Percentiles rank a stretch among this genome's conserved stretches.
Conservation (phyloP, 805 yeast species). For the Ogataea minuta region DNA sequence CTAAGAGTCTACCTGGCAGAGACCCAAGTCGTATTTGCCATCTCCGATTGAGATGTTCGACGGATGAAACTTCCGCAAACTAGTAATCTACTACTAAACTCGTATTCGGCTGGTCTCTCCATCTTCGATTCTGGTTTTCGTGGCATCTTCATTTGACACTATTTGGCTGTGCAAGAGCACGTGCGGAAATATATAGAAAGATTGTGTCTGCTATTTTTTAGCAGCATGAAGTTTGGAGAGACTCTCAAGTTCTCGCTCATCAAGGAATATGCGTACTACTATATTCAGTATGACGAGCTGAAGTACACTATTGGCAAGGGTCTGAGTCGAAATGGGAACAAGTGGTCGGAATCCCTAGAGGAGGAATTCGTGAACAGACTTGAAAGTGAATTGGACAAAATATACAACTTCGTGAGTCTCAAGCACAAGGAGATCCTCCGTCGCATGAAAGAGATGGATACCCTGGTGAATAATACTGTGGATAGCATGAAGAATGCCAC, state of each 20-base stretch:
- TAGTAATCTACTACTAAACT: no score
- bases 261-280: constrained; percentile 87
- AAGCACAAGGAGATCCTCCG: constrained; percentile 83
- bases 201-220: constrained; percentile 7
- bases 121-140: no score
- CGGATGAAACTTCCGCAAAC: no score
- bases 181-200: constrained; percentile 2
- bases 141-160: no score
- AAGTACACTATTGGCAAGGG: constrained; percentile 77
- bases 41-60: no score
- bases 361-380: constrained; percentile 72
- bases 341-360: constrained; percentile 79
- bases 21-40: no score
- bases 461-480: constrained; percentile 58
- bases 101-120: no score
- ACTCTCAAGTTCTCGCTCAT: constrained; percentile 85
- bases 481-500: constrained; percentile 42
- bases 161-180: constrained; percentile 12
- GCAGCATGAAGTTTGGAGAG: constrained; percentile 89
- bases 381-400: constrained; percentile 88
- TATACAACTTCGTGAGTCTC: constrained; percentile 84
- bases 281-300: constrained; percentile 87
- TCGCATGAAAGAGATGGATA: constrained; percentile 79
- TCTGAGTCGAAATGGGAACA: constrained; percentile 48
- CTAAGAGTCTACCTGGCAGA: no score